A percentile compares a stretch with the other conserved stretches of the same genome.
These are phyloP conservation scores for Diaporthe destruens DNA, from an alignment of 2,329 filamentous ascomycete species.

Conservation along the genomic window DNA sequence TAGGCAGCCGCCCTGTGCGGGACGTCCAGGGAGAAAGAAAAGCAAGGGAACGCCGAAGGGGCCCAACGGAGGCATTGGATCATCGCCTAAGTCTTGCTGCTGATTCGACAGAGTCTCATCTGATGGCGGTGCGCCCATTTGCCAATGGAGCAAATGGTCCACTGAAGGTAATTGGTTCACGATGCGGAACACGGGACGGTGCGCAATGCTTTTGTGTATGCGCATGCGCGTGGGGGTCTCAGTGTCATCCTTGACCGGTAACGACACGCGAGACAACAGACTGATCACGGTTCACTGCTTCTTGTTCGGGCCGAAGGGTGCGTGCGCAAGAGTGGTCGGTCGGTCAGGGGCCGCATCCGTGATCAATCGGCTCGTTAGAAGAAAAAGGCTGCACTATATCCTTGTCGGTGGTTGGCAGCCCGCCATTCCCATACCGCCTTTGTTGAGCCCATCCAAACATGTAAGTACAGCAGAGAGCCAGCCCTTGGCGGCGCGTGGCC, in stretches of 20 bases:
- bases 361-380: conserved; percentile 7
- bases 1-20: background rate
- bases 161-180: background rate
- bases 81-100: too few relatives aligned
- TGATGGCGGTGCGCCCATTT: background rate
- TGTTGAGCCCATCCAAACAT: conserved; percentile 15
- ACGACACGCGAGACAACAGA: background rate
- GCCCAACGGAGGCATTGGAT: too few relatives aligned
- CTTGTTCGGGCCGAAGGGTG: background rate
- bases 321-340: background rate
- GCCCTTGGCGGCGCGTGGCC: conserved; percentile 3
- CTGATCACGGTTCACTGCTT: background rate
- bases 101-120: background rate
- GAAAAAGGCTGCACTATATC: background rate
- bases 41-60: background rate
- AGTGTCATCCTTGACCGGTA: background rate
- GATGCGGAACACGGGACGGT: background rate
- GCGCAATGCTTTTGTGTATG: background rate
- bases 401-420: background rate
- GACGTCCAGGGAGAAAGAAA: too few relatives aligned
- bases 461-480: conserved; percentile 19
- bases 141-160: background rate
- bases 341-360: background rate
- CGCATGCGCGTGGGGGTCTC: background rate
- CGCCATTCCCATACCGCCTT: background rate